phyloP scores from a whole-genome alignment of 2,329 filamentous ascomycete genomes.

The Xylaria polymorpha region DNA sequence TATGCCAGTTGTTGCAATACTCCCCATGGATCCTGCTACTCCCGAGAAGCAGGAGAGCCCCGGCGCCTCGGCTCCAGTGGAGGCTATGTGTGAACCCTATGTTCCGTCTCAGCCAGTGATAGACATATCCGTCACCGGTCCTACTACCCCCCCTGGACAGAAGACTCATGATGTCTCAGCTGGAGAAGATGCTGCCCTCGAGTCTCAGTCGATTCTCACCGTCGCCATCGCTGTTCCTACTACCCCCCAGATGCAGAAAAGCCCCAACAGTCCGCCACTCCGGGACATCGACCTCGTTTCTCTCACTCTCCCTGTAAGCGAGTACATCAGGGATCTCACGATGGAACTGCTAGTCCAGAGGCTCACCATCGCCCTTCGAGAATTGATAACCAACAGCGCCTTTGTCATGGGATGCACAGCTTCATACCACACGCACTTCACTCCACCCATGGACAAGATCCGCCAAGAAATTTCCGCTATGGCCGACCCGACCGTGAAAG shows the following conservation, averaged over 20 bases:
- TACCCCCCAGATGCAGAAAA: not conserved
- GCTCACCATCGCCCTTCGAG: not conserved
- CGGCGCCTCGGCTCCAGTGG: not conserved
- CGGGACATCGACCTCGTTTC: not conserved
- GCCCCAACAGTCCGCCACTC: not conserved
- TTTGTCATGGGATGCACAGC: not conserved
- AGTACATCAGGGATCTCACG: not conserved
- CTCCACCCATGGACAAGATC: not conserved
- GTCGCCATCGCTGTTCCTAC: too few species aligned
- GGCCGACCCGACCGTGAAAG: not conserved
- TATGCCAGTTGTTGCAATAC: not conserved
- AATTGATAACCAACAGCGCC: not conserved
- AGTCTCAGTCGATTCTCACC: not conserved
- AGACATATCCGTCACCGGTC: not conserved
- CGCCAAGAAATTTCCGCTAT: not conserved
- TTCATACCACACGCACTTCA: not conserved
- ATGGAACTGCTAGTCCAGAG: not conserved
- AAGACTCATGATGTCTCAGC: not conserved
- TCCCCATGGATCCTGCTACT: not conserved
- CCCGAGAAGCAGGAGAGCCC: constrained; percentile 1
- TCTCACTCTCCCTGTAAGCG: not conserved
- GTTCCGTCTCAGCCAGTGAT: not conserved
- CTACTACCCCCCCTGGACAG: not conserved
- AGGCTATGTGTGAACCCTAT: not conserved
- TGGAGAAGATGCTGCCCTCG: not conserved